These are phyloP conservation scores for Gossypium schwendimanii DNA, from an alignment of 441 rosid genomes.

Conservation along the genomic window DNA sequence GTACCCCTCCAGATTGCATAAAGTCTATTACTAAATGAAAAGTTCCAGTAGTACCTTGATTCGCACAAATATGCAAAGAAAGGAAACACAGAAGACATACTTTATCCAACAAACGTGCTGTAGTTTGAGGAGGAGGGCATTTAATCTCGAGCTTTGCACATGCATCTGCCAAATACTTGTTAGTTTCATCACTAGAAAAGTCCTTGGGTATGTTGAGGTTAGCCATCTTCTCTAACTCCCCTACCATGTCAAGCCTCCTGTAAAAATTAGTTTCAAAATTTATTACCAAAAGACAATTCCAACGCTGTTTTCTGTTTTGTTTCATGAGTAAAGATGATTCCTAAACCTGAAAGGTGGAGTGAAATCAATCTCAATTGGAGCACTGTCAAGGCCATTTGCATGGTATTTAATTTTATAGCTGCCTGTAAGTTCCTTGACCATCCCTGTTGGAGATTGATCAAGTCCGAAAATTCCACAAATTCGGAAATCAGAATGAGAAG, in stretches of 20 bases:
- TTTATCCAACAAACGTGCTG: constrained; percentile 70
- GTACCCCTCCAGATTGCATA: background rate
- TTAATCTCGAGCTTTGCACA: constrained; percentile 61
- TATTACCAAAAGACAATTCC: background rate
- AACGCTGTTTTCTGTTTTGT: background rate
- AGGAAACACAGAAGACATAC: constrained; percentile 21
- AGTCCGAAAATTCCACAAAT: background rate
- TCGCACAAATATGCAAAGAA: background rate
- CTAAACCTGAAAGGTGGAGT: constrained; percentile 80
- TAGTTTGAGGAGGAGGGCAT: constrained; percentile 81
- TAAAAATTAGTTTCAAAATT: constrained; percentile 11
- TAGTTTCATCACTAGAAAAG: constrained; percentile 61
- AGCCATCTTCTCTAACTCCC: constrained; percentile 66
- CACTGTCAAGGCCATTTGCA: constrained; percentile 64
- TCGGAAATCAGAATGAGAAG: background rate
- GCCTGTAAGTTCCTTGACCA: constrained; percentile 79
- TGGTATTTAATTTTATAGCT: constrained; percentile 74
- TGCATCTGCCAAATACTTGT: constrained; percentile 53
- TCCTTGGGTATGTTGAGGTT: constrained; percentile 68
- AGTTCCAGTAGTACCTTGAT: background rate
- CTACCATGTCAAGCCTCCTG: constrained; percentile 82
- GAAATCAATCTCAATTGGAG: constrained; percentile 81
- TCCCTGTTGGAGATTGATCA: constrained; percentile 35
- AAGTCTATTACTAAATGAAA: background rate
- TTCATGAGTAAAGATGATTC: background rate